Base-by-base conservation (phyloP, 2,329 filamentous ascomycete genomes). In the Botrytis aclada region DNA sequence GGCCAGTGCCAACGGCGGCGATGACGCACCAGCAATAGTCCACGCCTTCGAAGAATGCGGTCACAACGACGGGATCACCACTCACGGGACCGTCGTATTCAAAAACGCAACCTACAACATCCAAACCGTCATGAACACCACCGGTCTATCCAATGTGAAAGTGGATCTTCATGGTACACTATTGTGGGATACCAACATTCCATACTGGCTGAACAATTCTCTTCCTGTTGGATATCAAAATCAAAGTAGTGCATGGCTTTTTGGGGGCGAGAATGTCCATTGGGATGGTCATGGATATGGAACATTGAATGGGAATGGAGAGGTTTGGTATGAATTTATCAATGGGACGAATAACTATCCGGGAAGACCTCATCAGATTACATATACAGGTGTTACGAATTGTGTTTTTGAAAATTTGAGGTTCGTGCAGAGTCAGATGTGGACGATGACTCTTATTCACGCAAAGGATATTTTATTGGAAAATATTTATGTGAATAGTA, bases 391-490 rank as follows among this genome's bases (percentile, higher is more conserved):
- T 8, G 80, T 82, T 4, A 82, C 86, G 5, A 85, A 88, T 77
- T 85, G 85, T 0, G 78, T 85, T 5, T 81, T 89, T 20, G 80
- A 82, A 54, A 83, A 86, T 4, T 74, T 89, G 25, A 82, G 82
- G 3, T 88, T 88, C 74, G 80, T 89, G 12, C 84, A 87, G 74
- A 87, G 84, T 74, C 88, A 89, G 80, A 89, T 90, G 88, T 90
- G 88, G 85, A 86, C 85, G 0, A 86, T 89, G 83, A 71, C 74
- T 4, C 7, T 76, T 14, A 71, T 74, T 29, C 51, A 86, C 77
- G 86, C 85, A 2, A 74, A 83, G 16, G 80, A 85, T 69, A 79
- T 86, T 1, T 80, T 85, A 1, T 80, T 88, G 12, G 82, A 86
- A 66, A 82, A 86, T 73, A 87, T 89, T 43, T 83, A 84, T 74